Base-by-base conservation (phyloP, 768 basidiomycete genomes). In the Coprinellus micaceus region DNA sequence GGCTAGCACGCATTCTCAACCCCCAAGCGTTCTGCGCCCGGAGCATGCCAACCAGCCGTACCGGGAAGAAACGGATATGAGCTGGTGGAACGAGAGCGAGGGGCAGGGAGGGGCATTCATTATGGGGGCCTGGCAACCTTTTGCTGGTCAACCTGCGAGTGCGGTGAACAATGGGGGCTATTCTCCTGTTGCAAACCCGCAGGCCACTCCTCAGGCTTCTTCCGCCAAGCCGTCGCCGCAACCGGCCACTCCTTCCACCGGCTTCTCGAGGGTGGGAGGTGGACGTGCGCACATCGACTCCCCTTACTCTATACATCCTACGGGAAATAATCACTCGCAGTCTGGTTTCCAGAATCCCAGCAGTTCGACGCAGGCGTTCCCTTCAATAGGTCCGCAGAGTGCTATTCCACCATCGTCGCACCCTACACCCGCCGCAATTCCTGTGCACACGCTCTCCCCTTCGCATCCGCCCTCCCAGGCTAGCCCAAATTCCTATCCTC, bases 111-210 rank as follows among this genome's bases (percentile, higher is more conserved):
- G 56, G 5, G 56, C 56, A 15, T 89, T 78, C 61, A 97, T 98
- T 65, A 96, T 98, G 92, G 88, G 86, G 40, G 91, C 95, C n/a
- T 96, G 93, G 91, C 85, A 88, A 61, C 83, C 86, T 26, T 89
- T 37, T 22, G 49, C 28, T 13, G 28, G 28, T 13, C 29, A n/a
- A 10, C 13, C 40, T 43, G 49, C 30, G n/a, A 51, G 36, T 83
- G 74, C 82, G 76, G 21, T 80, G 30, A 24, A 7, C 12, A 13
- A 7, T 19, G 19, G 40, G 12, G 26, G 81, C 0, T 83, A 84
- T 64, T 53, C 66, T 21, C 70, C 79, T 9, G 75, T 84, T 21
- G 71, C 71, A 36, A 36, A 39, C 17, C 40, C 60, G 12, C 45
- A 17, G 22, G 15, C n/a, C 17, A 28, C 49, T 21, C 37, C 39